Evolutionary conservation across 2,329 filamentous ascomycete species (phyloP).

Genomic region (Cercospora nicotianae): DNA sequence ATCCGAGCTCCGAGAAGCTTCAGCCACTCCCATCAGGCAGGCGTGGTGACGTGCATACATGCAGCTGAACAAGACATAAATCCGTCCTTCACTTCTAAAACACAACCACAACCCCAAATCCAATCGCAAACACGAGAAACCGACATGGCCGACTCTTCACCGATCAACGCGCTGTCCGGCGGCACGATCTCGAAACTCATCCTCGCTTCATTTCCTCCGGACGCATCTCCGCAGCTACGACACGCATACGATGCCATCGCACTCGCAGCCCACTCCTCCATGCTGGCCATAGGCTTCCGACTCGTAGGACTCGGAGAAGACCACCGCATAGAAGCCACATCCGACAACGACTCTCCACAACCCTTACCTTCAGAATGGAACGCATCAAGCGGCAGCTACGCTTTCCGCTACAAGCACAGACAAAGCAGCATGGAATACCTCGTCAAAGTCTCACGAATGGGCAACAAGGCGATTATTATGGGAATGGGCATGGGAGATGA

Average conservation of each 20-base stretch:
- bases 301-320: conserved; percentile 84
- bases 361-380: conserved; percentile 81
- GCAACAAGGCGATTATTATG: conserved; percentile 78
- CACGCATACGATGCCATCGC: conserved; percentile 79
- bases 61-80: conserved; percentile 4
- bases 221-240: conserved; percentile 52
- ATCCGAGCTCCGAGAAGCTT: neutral
- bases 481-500: conserved; percentile 79
- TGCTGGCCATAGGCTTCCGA: conserved; percentile 76
- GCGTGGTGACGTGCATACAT: conserved; percentile 4
- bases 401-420: conserved; percentile 82
- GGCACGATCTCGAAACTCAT: conserved; percentile 47
- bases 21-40: neutral
- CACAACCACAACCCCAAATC: neutral
- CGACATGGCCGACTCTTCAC: conserved; percentile 15
- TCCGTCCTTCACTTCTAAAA: neutral
- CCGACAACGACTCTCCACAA: conserved; percentile 49
- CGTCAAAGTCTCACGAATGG: conserved; percentile 77
- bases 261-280: conserved; percentile 78
- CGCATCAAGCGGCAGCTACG: conserved; percentile 64
- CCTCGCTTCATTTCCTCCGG: conserved; percentile 45
- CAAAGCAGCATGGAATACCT: conserved; percentile 85
- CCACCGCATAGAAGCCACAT: conserved; percentile 55
- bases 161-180: conserved; percentile 47
- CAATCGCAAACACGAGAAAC: neutral